Base-by-base conservation (phyloP, 2,329 filamentous ascomycete species). In the Ophiocordyceps robertsii region DNA sequence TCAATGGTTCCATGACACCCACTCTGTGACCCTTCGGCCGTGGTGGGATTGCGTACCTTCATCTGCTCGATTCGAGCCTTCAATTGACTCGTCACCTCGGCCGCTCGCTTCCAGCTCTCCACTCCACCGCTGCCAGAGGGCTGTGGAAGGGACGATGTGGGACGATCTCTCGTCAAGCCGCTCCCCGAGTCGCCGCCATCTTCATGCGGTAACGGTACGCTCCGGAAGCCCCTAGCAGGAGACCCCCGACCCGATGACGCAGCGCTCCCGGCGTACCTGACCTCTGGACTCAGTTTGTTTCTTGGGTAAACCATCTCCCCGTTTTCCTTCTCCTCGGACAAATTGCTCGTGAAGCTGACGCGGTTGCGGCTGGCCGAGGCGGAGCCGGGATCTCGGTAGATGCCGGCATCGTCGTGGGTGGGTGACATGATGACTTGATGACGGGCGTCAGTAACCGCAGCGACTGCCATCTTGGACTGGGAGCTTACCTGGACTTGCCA, bases 51-150 rank as follows among this genome's bases (percentile, higher is more conserved):
- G 55, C 65, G 51, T 55, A 76, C 77, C 74, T 96, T 98, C 92
- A 98, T 98, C 70, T 92, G 84, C 69, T 96, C 92, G 62, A 98
- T 98, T 59, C 92, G 79, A 41, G 90, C 88, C 69, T 96, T 98
- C 56, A 98, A 64, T 61, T 95, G 92, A 63, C 89, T 95, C 43
- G 92, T 98, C 44, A 98, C 92, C 67, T 98, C 92, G 2, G 92
- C 92, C 16, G 92, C 92, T 52, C 92, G 74, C 67, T 89, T 93
- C 92, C 92, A 98, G 59, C 89, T 96, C 66, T 98, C 92, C 3
- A 56, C 60, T 3, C 59, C 61, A 29, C 58, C 59, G 19, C 54
- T 54, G 29, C 55, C 54, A 7, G 55, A 45, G 5, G 62, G 54
- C 19, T 62, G 60, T 5, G 62, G 60, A 12, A 64, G 51, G 10